Evolutionary conservation across 257 asterid species (phyloP).

Genomic region (Petunia axillaris): DNA sequence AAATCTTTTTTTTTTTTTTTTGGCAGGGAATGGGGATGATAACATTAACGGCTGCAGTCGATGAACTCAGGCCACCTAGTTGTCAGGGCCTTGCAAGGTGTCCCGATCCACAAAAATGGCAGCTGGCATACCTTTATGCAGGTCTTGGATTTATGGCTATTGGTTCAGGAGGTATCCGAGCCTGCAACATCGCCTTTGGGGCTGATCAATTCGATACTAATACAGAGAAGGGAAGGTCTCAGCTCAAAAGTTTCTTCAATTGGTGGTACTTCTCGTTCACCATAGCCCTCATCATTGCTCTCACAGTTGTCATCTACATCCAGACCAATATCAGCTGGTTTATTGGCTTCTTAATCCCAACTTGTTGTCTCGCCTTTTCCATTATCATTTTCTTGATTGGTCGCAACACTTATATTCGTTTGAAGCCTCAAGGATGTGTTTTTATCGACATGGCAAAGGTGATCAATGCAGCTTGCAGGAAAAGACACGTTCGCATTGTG

Average conservation of each 20-base stretch:
- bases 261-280: slow-evolving; percentile 95
- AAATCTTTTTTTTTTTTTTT: background rate
- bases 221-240: slow-evolving; percentile 62
- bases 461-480: slow-evolving; percentile 44
- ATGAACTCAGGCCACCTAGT: slow-evolving; percentile 56
- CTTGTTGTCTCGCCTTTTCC: slow-evolving; percentile 61
- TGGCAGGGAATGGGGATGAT: slow-evolving; percentile 64
- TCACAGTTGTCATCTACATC: slow-evolving; percentile 66
- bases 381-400: slow-evolving; percentile 65
- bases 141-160: slow-evolving; percentile 62
- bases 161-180: slow-evolving; percentile 83
- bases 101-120: slow-evolving; percentile 59
- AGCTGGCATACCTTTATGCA: slow-evolving; percentile 51
- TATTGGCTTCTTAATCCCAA: slow-evolving; percentile 72
- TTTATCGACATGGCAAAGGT: slow-evolving; percentile 70
- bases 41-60: slow-evolving; percentile 60
- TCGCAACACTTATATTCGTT: slow-evolving; percentile 47
- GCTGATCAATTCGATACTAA: slow-evolving; percentile 86
- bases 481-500: slow-evolving; percentile 38
- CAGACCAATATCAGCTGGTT: slow-evolving; percentile 83
- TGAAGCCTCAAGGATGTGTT: slow-evolving; percentile 51
- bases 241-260: slow-evolving; percentile 77
- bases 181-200: slow-evolving; percentile 91
- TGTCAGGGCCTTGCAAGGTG: slow-evolving; percentile 47
- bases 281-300: slow-evolving; percentile 67